Percentiles rank a stretch among this genome's conserved stretches.
phyloP scores from a whole-genome alignment of 2,329 filamentous ascomycete genomes.

The Talaromyces sp. region DNA sequence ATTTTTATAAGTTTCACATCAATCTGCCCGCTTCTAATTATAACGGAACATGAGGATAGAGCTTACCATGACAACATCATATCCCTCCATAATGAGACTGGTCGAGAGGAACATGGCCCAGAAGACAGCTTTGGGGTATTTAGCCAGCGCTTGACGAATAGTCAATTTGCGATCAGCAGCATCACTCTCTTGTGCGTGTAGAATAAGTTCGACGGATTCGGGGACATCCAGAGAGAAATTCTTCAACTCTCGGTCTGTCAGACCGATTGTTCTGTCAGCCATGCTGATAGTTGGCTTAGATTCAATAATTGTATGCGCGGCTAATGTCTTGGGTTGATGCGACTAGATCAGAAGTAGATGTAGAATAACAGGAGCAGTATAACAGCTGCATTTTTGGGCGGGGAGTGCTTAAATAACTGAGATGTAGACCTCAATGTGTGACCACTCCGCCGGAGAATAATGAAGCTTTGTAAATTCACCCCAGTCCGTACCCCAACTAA shows the following conservation, averaged over 20 bases:
- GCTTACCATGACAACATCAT: constrained; percentile 13
- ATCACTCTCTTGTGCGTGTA: constrained; percentile 16
- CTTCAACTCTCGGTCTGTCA: constrained; percentile 14
- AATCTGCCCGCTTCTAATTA: background rate
- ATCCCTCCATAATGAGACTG: constrained; percentile 17
- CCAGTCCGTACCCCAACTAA: background rate
- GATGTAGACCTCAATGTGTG: background rate
- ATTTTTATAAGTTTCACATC: background rate
- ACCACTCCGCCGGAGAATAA: constrained; percentile 2
- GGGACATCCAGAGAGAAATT: constrained; percentile 15
- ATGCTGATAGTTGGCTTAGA: background rate
- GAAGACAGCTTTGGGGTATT: constrained; percentile 16
- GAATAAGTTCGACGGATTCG: constrained; percentile 11
- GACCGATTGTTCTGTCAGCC: constrained; percentile 1
- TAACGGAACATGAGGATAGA: background rate
- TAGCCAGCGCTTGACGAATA: constrained; percentile 12
- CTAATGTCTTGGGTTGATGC: too few relatives aligned
- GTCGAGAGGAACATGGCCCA: constrained; percentile 17
- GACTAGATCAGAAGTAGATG: background rate
- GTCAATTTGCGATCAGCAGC: constrained; percentile 14
- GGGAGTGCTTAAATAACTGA: constrained; percentile 5
- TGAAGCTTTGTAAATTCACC: background rate
- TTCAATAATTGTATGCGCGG: background rate
- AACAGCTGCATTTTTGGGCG: background rate
- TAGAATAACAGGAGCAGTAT: background rate